Base-by-base conservation (phyloP, 2,329 filamentous ascomycete species). In the Botryotinia narcissicola region DNA sequence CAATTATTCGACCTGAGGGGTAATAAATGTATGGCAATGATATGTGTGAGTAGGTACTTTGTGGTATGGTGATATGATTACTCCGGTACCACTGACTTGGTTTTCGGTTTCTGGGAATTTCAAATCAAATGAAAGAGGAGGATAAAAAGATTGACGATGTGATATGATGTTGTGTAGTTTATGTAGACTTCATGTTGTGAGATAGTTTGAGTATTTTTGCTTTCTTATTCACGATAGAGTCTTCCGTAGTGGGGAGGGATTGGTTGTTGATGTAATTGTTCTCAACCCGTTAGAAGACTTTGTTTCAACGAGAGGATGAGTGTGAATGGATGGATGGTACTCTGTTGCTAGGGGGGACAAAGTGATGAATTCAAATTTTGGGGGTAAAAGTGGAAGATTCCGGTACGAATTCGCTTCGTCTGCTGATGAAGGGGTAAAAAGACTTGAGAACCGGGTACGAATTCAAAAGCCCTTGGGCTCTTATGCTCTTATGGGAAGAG, bases 351-450 rank as follows among this genome's bases (percentile, higher is more conserved):
- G 37, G 70, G 70, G 60, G 29, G 16, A 68, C 57, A 35, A 29
- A 42, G 48, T 48, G 29, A 32, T 48, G 9, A 18, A 48, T 35
- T 46, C n/a, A 68, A 57, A n/a, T 40, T 42, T 29, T 35, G 66
- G 32, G 48, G 70, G 60, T n/a, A 48, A 37, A n/a, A 35, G 35
- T 37, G 40, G 57, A 71, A 51, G 69, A 51, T 51, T 67, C 61
- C 70, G 70, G 44, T 35, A 37, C 42, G 57, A 42, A 48, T 51
- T 63, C 46, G 51, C 60, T 64, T 54, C 60, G 70, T 72, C 44
- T 72, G 70, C 70, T 72, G 71, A 72, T 72, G 62, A 71, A 72
- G 44, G 44, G 68, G 68, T 42, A 35, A 70, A 29, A 48, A 35
- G 16, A 51, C 29, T 61, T 46, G 54, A 46, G 35, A 46, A 40